Evolutionary conservation across 805 yeast species (phyloP), one percentile per base, ranked within the genome.

Genomic region (Clavispora fructus): DNA sequence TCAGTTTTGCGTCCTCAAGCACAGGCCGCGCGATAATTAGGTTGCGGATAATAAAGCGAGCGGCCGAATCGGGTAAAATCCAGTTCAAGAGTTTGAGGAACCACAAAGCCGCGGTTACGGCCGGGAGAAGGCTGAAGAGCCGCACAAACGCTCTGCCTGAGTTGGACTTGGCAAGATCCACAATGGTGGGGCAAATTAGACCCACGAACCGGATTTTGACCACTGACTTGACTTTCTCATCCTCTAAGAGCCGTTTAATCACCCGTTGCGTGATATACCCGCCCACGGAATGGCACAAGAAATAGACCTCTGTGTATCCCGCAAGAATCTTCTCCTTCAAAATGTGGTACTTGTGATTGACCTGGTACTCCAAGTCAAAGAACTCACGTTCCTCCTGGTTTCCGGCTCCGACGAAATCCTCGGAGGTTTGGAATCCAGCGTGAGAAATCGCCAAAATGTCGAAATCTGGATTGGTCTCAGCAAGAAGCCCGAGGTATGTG

Each of bases 201-300:
- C 89, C 88, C 17, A 77, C 69, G 45, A 79, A 72, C 43, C 59
- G 62, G 29, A 79, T 63, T 6, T 63, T 50, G 27, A 65, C 53
- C 16, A 56, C 50, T 2, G 53, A 54, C 2, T 58, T 45, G 28
- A 69, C 41, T 12, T 51, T 60, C 0, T 48, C 37, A 39, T 65
- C 69, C 25, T 53, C 51, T 8, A 53, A 35, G 31, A 70, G 48
- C 28, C 53, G 46, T 23, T 63, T 56, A 1, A 78, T 67, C 2
- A 80, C 68, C 39, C 85, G 61, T 59, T 85, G 90, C 3, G 71
- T 60, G 39, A 86, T 67, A 69, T 77, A 86, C 6, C 82, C 72
- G 1, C 95, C 95, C 12, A 85, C 78, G 0, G 92, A 85, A 59
- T 86, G 95, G 17, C 88, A 84, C 53, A 83, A 61, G 19, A 84